Evolutionary conservation across 1,284 basidiomycete genomes (phyloP).

Genomic region (Ganoderma boninense): DNA sequence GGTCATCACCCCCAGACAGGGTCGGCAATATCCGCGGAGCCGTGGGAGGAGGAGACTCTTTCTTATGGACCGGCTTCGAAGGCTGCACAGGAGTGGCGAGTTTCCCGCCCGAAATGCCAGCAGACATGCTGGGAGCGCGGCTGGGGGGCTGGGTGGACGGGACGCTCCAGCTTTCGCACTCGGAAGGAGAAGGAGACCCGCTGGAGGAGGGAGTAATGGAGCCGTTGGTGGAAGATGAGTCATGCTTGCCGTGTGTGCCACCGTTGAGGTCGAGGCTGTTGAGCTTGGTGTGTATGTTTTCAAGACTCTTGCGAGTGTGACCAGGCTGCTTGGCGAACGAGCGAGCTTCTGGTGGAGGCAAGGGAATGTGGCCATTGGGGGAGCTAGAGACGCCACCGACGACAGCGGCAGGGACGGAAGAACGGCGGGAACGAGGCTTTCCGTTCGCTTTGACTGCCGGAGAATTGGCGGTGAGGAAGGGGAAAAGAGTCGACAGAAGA

Average conservation of each 20-base stretch:
- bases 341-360: constrained; percentile 63
- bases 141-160: constrained; percentile 68
- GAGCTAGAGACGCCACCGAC: constrained; percentile 25
- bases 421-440: constrained; percentile 27
- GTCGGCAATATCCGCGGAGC: constrained; percentile 42
- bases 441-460: constrained; percentile 25
- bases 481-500: constrained; percentile 27
- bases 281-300: constrained; percentile 34
- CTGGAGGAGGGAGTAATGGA: constrained; percentile 48
- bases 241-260: constrained; percentile 38
- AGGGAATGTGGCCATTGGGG: constrained; percentile 47
- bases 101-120: constrained; percentile 61
- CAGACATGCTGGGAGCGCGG: constrained; percentile 55
- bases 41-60: constrained; percentile 37
- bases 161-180: constrained; percentile 67
- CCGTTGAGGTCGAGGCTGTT: constrained; percentile 28
- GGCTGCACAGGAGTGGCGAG: constrained; percentile 35
- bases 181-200: constrained; percentile 60
- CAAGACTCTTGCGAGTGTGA: constrained; percentile 57
- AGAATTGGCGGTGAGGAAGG: constrained; percentile 1
- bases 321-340: constrained; percentile 64
- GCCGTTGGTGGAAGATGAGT: constrained; percentile 44
- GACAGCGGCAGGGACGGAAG: constrained; percentile 27
- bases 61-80: constrained; percentile 37
- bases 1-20: constrained; percentile 37